phyloP scores from a whole-genome alignment of 352 stramenopile species.

The Aphanomyces euteiches region DNA sequence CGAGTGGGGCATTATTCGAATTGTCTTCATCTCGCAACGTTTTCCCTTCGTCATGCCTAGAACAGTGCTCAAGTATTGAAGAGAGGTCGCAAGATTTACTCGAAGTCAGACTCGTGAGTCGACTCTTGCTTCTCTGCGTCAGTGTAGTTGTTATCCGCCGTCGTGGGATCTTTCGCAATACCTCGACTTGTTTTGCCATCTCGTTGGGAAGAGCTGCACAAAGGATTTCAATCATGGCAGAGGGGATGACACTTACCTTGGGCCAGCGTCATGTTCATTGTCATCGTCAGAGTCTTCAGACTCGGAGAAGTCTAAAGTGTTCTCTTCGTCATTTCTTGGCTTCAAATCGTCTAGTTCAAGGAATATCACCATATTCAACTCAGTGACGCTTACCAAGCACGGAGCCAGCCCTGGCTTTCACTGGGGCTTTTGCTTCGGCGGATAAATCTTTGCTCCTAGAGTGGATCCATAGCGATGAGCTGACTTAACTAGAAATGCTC shows the following conservation, averaged over 20 bases:
- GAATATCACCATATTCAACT: not conserved
- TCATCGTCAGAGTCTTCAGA: slow-evolving; percentile 29
- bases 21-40: not conserved
- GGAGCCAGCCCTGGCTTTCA: slow-evolving; percentile 1
- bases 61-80: no score
- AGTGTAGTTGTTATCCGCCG: no score
- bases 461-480: not conserved
- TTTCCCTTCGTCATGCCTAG: not conserved
- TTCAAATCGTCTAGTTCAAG: not conserved
- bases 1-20: slow-evolving; percentile 1
- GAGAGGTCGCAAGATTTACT: no score
- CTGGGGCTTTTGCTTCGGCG: not conserved
- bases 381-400: not conserved
- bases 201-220: no score
- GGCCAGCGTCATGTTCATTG: not conserved
- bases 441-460: not conserved
- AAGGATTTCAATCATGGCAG: no score
- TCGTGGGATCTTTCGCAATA: no score
- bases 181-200: no score
- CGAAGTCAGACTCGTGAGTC: no score
- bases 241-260: no score
- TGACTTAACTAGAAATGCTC: slow-evolving; percentile 1
- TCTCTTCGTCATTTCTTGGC: slow-evolving; percentile 24
- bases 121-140: no score
- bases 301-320: slow-evolving; percentile 29